Base-by-base conservation (phyloP, 805 yeast genomes). In the Yarrowia divulgata region DNA sequence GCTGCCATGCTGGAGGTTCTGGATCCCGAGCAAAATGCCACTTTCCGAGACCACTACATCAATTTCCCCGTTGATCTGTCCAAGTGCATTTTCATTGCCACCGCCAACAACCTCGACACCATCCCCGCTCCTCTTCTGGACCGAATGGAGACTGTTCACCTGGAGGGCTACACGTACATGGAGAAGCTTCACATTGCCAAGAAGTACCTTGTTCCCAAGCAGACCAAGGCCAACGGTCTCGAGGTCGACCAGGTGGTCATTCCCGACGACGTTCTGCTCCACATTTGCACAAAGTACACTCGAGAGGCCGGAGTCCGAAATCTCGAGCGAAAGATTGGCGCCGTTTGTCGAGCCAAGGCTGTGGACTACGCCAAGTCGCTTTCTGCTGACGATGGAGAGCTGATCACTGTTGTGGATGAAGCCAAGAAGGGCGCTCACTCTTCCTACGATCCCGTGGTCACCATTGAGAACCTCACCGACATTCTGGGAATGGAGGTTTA, bases 1-100 rank as follows among this genome's bases (percentile, higher is more conserved):
- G 96, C 97, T 43, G 97, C 97, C 0, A 81, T 92, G 73, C 82
- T 92, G 70, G 97, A 92, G 77, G 93, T 92, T 0, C 82, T 92
- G 71, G 97, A 92, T 75, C 97, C 97, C 0, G 97, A 92, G 76
- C 97, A 92, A 76, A 92, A 92, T 77, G 78, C 81, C 43, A 81
- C 85, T 40, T 92, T 91, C 78, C 85, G 85, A 46, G 97, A 92
- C 78, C 96, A 91, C 76, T 92, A 90, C 76, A 78, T 92, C 68
- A 95, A 95, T 6, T 89, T 92, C 79, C 97, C 97, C 0, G 83
- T 92, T 23, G 97, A 92, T 75, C 79, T 92, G 72, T 90, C 96
- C 6, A 90, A 90, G 73, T 89, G 90, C 14, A 79, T 91, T 23
- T 92, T 92, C 74, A 85, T 92, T 67, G 93, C 97, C 73, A 92